These are phyloP conservation scores for Mycena capillaripes DNA, from an alignment of 768 basidiomycete genomes.

Conservation along the genomic window DNA sequence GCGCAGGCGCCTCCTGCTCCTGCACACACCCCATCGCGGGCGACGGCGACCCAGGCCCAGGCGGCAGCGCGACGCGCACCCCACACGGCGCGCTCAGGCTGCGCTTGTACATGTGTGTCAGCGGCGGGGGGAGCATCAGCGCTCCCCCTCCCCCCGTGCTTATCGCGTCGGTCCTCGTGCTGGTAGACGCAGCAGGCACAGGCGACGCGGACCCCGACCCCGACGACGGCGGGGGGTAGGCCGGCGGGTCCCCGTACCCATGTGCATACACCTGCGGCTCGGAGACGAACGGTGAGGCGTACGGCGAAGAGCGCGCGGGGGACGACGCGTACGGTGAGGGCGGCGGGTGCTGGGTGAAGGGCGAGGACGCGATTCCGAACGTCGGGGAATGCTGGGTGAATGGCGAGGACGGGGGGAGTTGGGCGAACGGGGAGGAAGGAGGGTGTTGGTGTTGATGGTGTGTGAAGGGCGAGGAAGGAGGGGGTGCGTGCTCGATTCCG, in stretches of 20 bases:
- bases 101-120: constrained; percentile 77
- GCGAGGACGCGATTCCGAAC: no score
- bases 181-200: neutral
- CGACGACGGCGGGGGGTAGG: neutral
- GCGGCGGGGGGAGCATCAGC: constrained; percentile 52
- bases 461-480: neutral
- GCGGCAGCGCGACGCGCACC: constrained; percentile 10
- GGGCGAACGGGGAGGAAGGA: neutral
- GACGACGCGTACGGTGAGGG: constrained; percentile 3
- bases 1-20: neutral
- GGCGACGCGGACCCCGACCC: constrained; percentile 9
- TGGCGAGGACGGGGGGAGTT: constrained; percentile 1
- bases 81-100: constrained; percentile 66
- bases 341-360: neutral
- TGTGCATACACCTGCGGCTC: neutral
- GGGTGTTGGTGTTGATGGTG: no score
- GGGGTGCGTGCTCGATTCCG: neutral
- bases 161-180: neutral
- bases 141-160: neutral
- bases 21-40: neutral
- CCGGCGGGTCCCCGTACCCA: no score
- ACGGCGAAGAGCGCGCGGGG: no score
- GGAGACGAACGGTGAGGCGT: no score
- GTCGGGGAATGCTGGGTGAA: neutral
- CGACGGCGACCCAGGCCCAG: neutral